phyloP scores from a whole-genome alignment of 2,329 filamentous ascomycete species.

The Fusarium nodosum region DNA sequence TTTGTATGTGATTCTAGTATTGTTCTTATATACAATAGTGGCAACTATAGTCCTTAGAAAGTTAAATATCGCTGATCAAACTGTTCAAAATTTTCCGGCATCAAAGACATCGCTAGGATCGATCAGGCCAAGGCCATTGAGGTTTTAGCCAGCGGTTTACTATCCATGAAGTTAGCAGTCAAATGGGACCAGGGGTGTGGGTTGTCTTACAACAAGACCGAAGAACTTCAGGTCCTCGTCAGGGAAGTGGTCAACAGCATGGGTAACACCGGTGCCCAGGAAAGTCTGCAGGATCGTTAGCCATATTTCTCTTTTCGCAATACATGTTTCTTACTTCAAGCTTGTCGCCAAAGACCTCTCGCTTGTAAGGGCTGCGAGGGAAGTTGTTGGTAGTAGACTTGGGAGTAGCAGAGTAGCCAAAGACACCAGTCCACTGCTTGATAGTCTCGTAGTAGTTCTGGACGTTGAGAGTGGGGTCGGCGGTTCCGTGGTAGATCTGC shows the following conservation, averaged over 20 bases:
- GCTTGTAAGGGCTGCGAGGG: conserved; percentile 20
- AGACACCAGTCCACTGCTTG: conserved; percentile 28
- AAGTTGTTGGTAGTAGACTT: conserved; percentile 17
- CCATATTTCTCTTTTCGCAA: fast-evolving
- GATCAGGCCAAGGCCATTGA: fast-evolving
- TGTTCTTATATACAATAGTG: background rate
- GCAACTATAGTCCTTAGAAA: conserved; percentile 12
- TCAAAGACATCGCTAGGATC: background rate
- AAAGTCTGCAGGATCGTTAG: conserved; percentile 1
- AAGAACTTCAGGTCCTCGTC: conserved; percentile 27
- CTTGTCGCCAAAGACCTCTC: conserved; percentile 23
- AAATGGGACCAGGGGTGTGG: too few relatives aligned
- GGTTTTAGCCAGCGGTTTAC: background rate
- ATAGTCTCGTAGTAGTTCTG: conserved; percentile 29
- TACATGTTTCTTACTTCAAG: background rate
- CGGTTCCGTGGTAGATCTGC: conserved; percentile 21
- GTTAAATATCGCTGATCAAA: background rate
- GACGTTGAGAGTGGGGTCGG: conserved; percentile 18
- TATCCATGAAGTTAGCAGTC: background rate
- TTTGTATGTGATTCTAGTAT: background rate
- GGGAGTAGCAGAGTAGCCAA: conserved; percentile 20
- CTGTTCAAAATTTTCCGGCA: background rate
- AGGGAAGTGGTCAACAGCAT: conserved; percentile 19
- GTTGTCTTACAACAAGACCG: conserved; percentile 16
- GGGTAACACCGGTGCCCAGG: conserved; percentile 6